phyloP scores from a whole-genome alignment of 2,329 filamentous ascomycete genomes.

The Phaeoacremonium minimum region DNA sequence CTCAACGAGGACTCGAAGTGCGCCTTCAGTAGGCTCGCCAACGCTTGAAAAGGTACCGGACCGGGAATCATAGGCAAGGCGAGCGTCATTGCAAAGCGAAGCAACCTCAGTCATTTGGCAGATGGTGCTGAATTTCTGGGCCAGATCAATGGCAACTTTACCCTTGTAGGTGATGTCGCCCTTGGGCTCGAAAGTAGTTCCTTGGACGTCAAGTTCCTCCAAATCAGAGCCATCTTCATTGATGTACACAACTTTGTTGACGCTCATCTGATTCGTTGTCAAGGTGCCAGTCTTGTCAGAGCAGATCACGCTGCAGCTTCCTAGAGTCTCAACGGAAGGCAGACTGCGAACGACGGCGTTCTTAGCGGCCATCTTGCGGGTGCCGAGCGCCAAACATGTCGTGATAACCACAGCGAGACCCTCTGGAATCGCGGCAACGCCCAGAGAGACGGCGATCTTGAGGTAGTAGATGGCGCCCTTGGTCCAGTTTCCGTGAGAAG shows the following conservation, averaged over 20 bases:
- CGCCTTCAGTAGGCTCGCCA: constrained; percentile 93
- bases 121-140: constrained; percentile 70
- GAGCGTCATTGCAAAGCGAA: constrained; percentile 84
- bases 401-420: constrained; percentile 97
- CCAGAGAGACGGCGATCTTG: constrained; percentile 97
- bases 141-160: constrained; percentile 63
- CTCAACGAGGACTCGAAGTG: constrained; percentile 83
- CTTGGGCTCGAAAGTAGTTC: constrained; percentile 84
- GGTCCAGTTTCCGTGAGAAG: constrained; percentile 85
- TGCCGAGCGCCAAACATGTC: constrained; percentile 94
- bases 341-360: constrained; percentile 95
- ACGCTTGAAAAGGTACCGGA: constrained; percentile 73
- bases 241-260: constrained; percentile 86
- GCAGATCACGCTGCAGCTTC: constrained; percentile 99
- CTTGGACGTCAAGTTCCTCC: constrained; percentile 84
- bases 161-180: constrained; percentile 69
- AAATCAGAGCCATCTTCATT: constrained; percentile 68
- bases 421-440: constrained; percentile 95
- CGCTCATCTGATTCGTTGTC: constrained; percentile 99
- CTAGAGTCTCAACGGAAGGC: constrained; percentile 94
- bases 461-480: constrained; percentile 99
- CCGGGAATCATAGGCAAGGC: constrained; percentile 76
- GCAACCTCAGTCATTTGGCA: constrained; percentile 70
- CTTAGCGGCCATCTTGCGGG: constrained; percentile 97
- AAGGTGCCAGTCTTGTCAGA: constrained; percentile 98